Conservation (phyloP, 1,139 yeast species). For the Zygosaccharomyces pseudobailii region DNA sequence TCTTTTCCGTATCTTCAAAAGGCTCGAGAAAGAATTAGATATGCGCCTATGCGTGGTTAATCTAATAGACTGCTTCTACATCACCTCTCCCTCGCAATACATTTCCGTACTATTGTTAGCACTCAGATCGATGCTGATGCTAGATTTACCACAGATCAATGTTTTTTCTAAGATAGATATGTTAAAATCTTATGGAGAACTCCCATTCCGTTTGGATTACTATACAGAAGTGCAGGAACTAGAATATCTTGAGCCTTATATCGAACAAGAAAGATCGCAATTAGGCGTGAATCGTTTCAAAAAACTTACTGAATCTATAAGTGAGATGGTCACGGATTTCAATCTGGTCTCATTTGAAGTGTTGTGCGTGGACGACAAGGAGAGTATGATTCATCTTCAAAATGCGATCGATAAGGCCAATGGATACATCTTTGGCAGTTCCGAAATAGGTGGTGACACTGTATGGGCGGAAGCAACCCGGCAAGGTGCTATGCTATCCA, state of each 20-base stretch:
- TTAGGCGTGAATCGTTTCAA: slow-evolving; percentile 59
- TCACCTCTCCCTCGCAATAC: slow-evolving; percentile 87
- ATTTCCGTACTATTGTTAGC: slow-evolving; percentile 78
- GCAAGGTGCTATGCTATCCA: slow-evolving; percentile 51
- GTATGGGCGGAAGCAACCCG: slow-evolving; percentile 95
- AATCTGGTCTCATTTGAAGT: slow-evolving; percentile 87
- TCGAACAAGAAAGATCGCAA: slow-evolving; percentile 53
- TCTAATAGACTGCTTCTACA: slow-evolving; percentile 76
- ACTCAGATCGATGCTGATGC: slow-evolving; percentile 83
- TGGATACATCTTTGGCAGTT: slow-evolving; percentile 88
- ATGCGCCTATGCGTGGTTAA: slow-evolving; percentile 82
- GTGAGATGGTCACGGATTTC: slow-evolving; percentile 81
- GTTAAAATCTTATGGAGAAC: slow-evolving; percentile 58
- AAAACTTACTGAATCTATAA: slow-evolving; percentile 69
- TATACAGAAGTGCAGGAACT: slow-evolving; percentile 92
- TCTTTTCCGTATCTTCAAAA: slow-evolving; percentile 64
- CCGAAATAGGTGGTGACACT: slow-evolving; percentile 92
- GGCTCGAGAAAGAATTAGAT: slow-evolving; percentile 61
- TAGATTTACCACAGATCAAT: slow-evolving; percentile 90
- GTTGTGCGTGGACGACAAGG: slow-evolving; percentile 83
- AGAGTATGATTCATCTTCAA: slow-evolving; percentile 79
- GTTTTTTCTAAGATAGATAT: slow-evolving; percentile 88
- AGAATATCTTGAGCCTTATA: slow-evolving; percentile 57
- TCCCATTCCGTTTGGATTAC: slow-evolving; percentile 73
- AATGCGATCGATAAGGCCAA: slow-evolving; percentile 81